Conservation (phyloP, 345 rosid species). For the Barbarea vulgaris region DNA sequence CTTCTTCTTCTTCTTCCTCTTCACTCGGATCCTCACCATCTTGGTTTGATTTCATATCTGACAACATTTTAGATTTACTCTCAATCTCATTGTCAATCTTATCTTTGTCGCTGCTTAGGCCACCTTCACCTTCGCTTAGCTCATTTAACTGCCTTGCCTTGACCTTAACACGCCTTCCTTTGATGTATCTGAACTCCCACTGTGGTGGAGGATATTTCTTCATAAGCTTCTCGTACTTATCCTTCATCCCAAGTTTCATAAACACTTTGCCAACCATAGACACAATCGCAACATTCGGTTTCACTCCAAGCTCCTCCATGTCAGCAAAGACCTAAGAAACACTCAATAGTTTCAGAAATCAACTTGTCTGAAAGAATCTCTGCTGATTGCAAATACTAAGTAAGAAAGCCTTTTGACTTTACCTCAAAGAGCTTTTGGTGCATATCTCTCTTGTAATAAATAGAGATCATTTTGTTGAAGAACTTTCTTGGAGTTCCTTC, state of each 20-base stretch:
- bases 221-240: conserved; percentile 65
- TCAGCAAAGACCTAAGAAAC: conserved; percentile 79
- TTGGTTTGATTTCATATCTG: conserved; percentile 12
- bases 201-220: conserved; percentile 83
- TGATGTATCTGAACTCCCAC: conserved; percentile 74
- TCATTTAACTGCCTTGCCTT: conserved; percentile 53
- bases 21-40: conserved; percentile 30
- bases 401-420: conserved; percentile 7
- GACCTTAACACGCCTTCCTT: conserved; percentile 81
- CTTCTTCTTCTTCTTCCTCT: conserved; percentile 29
- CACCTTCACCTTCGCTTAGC: conserved; percentile 33
- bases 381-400: not conserved
- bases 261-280: conserved; percentile 76
- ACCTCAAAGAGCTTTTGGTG: conserved; percentile 86
- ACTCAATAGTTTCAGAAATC: not conserved
- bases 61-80: conserved; percentile 14
- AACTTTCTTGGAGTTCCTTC: conserved; percentile 78
- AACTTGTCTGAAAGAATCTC: not conserved
- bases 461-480: conserved; percentile 74
- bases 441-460: conserved; percentile 79
- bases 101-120: conserved; percentile 28
- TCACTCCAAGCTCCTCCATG: conserved; percentile 94
- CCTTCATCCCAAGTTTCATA: conserved; percentile 64
- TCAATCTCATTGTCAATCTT: conserved; percentile 3
- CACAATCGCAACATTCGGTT: conserved; percentile 62